Percentiles rank a stretch among this genome's conserved stretches.
phyloP scores from a whole-genome alignment of 2,329 filamentous ascomycete species.

The Hirsutella thompsonii region DNA sequence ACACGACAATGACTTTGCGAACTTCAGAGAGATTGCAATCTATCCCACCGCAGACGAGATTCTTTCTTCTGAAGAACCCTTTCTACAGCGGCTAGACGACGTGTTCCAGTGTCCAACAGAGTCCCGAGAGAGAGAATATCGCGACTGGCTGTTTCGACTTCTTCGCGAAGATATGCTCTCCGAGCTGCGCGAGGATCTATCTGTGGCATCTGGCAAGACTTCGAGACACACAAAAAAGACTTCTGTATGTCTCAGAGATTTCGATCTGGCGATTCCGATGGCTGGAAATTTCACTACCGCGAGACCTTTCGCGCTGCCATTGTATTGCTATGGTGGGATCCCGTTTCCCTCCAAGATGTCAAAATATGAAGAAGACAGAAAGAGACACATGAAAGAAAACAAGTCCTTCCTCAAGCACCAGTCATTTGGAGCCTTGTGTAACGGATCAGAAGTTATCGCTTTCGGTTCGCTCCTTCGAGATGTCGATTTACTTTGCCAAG shows the following conservation, averaged over 20 bases:
- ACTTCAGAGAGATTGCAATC: constrained; percentile 49
- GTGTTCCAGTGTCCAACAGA: constrained; percentile 25
- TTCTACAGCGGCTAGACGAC: constrained; percentile 39
- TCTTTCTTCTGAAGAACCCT: constrained; percentile 34
- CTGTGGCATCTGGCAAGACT: too few species aligned
- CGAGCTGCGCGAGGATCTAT: constrained; percentile 51
- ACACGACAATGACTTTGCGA: constrained; percentile 58
- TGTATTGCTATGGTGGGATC: constrained; percentile 31
- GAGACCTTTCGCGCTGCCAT: constrained; percentile 22
- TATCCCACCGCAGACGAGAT: constrained; percentile 57
- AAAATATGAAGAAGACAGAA: constrained; percentile 17
- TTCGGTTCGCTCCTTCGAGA: constrained; percentile 48
- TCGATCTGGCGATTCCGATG: too few species aligned
- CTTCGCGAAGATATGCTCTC: constrained; percentile 59
- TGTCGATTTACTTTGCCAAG: constrained; percentile 25
- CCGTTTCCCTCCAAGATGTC: constrained; percentile 12
- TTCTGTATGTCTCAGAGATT: too few species aligned
- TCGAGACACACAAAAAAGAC: too few species aligned
- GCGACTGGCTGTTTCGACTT: constrained; percentile 62
- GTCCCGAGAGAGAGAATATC: constrained; percentile 32
- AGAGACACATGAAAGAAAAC: constrained; percentile 31
- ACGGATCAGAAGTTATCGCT: constrained; percentile 35
- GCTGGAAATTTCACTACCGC: too few species aligned
- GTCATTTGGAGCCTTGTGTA: constrained; percentile 48
- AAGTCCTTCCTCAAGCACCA: constrained; percentile 42